A percentile compares a stretch with the other conserved stretches of the same genome.
Evolutionary conservation across 2,329 filamentous ascomycete species (phyloP).

Genomic region (Sclerotinia borealis): DNA sequence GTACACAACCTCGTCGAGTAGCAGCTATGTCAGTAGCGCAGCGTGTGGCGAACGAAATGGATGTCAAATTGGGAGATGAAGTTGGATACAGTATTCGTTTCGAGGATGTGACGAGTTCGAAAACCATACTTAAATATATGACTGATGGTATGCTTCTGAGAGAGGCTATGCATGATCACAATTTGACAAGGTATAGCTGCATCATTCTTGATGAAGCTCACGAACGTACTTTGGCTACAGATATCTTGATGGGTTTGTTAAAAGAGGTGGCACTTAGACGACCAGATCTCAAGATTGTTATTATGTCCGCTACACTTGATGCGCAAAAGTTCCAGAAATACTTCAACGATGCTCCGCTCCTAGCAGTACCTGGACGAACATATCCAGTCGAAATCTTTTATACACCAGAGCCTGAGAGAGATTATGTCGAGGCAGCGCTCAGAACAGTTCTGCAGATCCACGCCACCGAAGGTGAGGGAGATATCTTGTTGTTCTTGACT

Average conservation of each 20-base stretch:
- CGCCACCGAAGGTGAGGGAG: constrained; percentile 83
- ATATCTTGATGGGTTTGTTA: constrained; percentile 93
- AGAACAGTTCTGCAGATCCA: constrained; percentile 96
- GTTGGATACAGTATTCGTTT: constrained; percentile 99
- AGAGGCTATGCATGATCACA: constrained; percentile 93
- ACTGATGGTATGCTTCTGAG: constrained; percentile 97
- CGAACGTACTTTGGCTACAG: constrained; percentile 93
- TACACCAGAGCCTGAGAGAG: constrained; percentile 89
- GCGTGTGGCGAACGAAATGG: constrained; percentile 95
- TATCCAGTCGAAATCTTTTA: constrained; percentile 98
- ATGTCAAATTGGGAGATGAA: constrained; percentile 85
- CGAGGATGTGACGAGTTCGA: constrained; percentile 84
- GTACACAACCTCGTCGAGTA: constrained; percentile 95
- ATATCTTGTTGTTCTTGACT: constrained; percentile 90
- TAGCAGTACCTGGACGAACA: constrained; percentile 91
- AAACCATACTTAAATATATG: constrained; percentile 98
- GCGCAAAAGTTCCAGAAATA: constrained; percentile 97
- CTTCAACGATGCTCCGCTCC: constrained; percentile 87
- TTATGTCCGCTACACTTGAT: constrained; percentile 97
- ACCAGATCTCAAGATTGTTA: constrained; percentile 92
- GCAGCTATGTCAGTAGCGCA: constrained; percentile 98
- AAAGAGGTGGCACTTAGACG: constrained; percentile 82
- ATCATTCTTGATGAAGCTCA: constrained; percentile 99
- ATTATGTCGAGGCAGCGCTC: constrained; percentile 94
- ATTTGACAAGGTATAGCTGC: constrained; percentile 87